These are phyloP conservation scores for Harringtonia lauricola DNA, from an alignment of 2,329 filamentous ascomycete species.

Conservation along the genomic window DNA sequence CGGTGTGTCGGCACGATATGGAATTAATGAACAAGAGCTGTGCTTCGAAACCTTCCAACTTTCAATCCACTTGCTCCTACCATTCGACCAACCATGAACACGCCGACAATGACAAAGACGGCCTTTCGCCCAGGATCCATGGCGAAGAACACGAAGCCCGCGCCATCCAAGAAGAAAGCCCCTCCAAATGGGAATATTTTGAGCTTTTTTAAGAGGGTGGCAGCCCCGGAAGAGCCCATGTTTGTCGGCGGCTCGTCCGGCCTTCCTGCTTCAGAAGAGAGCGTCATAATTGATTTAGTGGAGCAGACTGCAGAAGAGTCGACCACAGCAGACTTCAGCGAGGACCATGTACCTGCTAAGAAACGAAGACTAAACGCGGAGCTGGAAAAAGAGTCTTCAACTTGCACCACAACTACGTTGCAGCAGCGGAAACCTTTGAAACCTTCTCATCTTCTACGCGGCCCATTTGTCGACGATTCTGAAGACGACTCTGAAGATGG, in stretches of 20 bases:
- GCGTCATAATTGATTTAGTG: conserved; percentile 9
- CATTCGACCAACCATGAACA: background rate
- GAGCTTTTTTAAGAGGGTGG: conserved; percentile 63
- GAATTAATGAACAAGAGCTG: too few species aligned
- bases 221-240: conserved; percentile 45
- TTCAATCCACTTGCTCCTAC: too few species aligned
- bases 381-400: conserved; percentile 17
- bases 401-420: conserved; percentile 15
- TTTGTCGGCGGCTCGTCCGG: conserved; percentile 28
- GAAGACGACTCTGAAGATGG: conserved; percentile 4
- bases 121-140: conserved; percentile 1
- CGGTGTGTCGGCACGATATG: too few species aligned
- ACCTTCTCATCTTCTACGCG: conserved; percentile 17
- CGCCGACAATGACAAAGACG: conserved; percentile 3
- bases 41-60: too few species aligned
- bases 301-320: conserved; percentile 8
- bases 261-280: background rate
- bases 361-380: background rate
- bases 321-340: too few species aligned
- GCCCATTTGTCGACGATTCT: conserved; percentile 55
- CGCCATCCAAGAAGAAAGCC: background rate
- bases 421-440: conserved; percentile 30
- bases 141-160: conserved; percentile 4
- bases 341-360: background rate
- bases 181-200: conserved; percentile 43